phyloP scores from a whole-genome alignment of 1,284 basidiomycete genomes.

The Puccinia coronata region DNA sequence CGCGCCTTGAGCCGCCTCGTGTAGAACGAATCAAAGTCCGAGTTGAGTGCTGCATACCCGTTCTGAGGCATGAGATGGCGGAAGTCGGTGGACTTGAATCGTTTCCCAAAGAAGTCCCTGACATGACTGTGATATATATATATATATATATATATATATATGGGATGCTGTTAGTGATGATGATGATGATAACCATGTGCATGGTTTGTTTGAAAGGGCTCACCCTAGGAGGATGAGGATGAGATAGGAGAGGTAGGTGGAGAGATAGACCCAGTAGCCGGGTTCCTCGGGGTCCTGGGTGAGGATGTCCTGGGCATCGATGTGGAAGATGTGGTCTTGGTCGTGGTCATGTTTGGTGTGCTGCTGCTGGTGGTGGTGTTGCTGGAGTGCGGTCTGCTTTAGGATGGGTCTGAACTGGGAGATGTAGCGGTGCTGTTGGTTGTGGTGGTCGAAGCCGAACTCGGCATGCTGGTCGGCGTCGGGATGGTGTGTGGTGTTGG shows the following conservation, averaged over 20 bases:
- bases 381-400: conserved; percentile 51
- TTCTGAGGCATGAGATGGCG: conserved; percentile 77
- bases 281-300: conserved; percentile 55
- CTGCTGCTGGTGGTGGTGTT: background rate
- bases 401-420: conserved; percentile 19
- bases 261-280: conserved; percentile 53
- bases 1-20: conserved; percentile 90
- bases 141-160: background rate
- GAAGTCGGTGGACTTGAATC: conserved; percentile 72
- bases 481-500: conserved; percentile 51
- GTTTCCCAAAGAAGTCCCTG: conserved; percentile 92
- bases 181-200: conserved; percentile 19
- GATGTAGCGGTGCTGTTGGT: conserved; percentile 54
- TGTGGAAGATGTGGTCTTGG: background rate
- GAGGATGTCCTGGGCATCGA: conserved; percentile 51
- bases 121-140: conserved; percentile 75
- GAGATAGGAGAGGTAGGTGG: conserved; percentile 56
- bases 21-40: conserved; percentile 99
- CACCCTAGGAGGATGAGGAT: conserved; percentile 47
- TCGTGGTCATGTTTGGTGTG: background rate
- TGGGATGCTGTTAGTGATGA: background rate
- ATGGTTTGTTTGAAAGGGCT: background rate
- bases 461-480: conserved; percentile 59
- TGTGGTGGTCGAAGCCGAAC: conserved; percentile 59
- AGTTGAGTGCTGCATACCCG: conserved; percentile 93